A percentile compares a stretch with the other conserved stretches of the same genome.
Conservation (phyloP, 164 flowering plant species). For the Taxillus chinensis region DNA sequence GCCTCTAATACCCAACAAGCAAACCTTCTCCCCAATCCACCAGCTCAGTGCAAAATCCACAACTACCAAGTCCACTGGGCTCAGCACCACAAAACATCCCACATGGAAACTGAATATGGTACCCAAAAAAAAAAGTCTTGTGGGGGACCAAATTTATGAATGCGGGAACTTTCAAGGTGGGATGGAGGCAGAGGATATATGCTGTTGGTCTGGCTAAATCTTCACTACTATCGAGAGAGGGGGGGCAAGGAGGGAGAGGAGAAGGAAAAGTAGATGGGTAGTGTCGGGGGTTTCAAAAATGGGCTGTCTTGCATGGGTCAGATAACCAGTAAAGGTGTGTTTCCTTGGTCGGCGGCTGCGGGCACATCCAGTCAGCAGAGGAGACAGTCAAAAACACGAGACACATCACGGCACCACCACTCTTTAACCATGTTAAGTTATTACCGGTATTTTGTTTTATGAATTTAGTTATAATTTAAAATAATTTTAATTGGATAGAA, state of each 20-base stretch:
- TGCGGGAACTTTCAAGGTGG: too few relatives aligned
- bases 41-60: constrained; percentile 12
- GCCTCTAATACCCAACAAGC: constrained; percentile 9
- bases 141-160: constrained; percentile 22
- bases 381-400: constrained; percentile 32
- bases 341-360: constrained; percentile 63
- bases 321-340: constrained; percentile 36
- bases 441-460: too few relatives aligned
- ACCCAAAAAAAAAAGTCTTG: neutral
- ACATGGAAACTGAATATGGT: neutral
- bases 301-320: constrained; percentile 46
- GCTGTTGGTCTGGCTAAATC: too few relatives aligned
- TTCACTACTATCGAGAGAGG: too few relatives aligned
- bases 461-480: too few relatives aligned
- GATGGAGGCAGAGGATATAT: too few relatives aligned
- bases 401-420: too few relatives aligned
- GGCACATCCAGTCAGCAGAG: constrained; percentile 47
- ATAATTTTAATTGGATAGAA: too few relatives aligned
- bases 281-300: constrained; percentile 18
- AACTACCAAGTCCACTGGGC: neutral
- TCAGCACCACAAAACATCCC: constrained; percentile 5
- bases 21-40: constrained; percentile 16
- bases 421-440: too few relatives aligned
- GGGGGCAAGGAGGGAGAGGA: too few relatives aligned
- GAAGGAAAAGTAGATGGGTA: too few relatives aligned